Conservation (phyloP, 208 protist genomes). For the Sergeia podlipaevii region DNA sequence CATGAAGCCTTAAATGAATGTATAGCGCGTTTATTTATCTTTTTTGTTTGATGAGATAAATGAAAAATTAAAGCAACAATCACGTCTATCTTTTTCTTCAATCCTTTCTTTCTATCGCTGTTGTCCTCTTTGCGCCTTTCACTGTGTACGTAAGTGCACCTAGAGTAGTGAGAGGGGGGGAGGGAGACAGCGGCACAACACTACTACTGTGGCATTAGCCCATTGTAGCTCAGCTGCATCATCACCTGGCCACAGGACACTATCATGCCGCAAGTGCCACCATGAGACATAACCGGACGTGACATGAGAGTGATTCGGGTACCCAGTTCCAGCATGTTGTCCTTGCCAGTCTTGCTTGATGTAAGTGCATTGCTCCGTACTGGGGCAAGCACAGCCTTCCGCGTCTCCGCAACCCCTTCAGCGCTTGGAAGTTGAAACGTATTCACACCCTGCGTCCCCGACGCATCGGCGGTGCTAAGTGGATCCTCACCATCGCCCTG, state of each 20-base stretch:
- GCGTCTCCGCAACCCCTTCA: slow-evolving; percentile 26
- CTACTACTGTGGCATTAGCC: no score
- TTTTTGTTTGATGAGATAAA: no score
- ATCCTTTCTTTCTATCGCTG: no score
- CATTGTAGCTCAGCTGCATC: slow-evolving; percentile 72
- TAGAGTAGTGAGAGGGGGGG: no score
- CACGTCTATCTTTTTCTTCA: no score
- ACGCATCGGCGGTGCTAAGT: background rate
- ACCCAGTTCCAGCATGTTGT: slow-evolving; percentile 25
- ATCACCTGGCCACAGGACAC: slow-evolving; percentile 57
- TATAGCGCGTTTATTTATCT: no score
- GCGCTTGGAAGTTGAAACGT: slow-evolving; percentile 47
- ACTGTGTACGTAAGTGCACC: no score
- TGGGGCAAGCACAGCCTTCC: background rate
- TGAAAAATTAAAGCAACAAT: no score
- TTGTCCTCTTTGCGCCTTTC: no score
- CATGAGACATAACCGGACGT: slow-evolving; percentile 39
- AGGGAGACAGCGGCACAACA: no score
- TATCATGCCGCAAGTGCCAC: slow-evolving; percentile 60
- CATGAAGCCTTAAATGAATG: no score
- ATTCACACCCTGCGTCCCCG: slow-evolving; percentile 14
- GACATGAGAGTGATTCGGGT: slow-evolving; percentile 54
- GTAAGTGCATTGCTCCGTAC: background rate
- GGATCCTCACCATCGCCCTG: background rate
- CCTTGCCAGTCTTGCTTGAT: background rate